A percentile compares a stretch with the other conserved stretches of the same genome.
phyloP scores from a whole-genome alignment of 345 rosid species.

The Anastatica hierochuntica region DNA sequence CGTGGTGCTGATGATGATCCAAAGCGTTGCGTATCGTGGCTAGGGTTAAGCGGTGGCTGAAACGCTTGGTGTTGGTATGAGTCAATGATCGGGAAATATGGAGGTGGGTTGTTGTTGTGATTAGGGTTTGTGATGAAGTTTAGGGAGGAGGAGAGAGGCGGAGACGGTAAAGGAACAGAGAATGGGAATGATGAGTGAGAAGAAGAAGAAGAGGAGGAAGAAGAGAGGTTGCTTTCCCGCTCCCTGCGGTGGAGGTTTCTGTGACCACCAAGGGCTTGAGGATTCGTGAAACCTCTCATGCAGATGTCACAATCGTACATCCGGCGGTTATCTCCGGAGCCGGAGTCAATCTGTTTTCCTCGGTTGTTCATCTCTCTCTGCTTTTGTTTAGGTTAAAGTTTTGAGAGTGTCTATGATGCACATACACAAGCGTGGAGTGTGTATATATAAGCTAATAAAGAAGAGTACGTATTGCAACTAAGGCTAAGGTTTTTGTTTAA shows the following conservation, averaged over 20 bases:
- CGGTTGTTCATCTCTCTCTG: conserved; percentile 8
- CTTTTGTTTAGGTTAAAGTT: not conserved
- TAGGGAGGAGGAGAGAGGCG: not conserved
- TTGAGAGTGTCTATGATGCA: not conserved
- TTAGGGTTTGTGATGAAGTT: conserved; percentile 10
- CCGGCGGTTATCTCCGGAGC: conserved; percentile 20
- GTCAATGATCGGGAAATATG: conserved; percentile 10
- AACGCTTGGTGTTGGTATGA: conserved; percentile 11
- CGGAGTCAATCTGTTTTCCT: not conserved
- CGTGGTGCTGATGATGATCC: conserved; percentile 1
- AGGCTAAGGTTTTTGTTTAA: not conserved
- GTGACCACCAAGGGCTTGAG: conserved; percentile 92
- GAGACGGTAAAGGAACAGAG: not conserved
- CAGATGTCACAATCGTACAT: conserved; percentile 65
- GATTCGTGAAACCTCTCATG: conserved; percentile 81
- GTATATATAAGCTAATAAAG: not conserved
- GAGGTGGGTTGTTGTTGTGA: too few relatives aligned
- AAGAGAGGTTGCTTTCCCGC: not conserved
- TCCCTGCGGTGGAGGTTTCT: conserved; percentile 74
- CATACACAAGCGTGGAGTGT: not conserved
- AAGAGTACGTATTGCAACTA: not conserved
- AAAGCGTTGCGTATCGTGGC: conserved; percentile 3
- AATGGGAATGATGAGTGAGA: not conserved
- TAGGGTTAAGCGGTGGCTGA: conserved; percentile 12
- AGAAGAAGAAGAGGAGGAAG: conserved; percentile 7